These are phyloP conservation scores for Neonectria neomacrospora DNA, from an alignment of 2,329 filamentous ascomycete species.

Conservation along the genomic window DNA sequence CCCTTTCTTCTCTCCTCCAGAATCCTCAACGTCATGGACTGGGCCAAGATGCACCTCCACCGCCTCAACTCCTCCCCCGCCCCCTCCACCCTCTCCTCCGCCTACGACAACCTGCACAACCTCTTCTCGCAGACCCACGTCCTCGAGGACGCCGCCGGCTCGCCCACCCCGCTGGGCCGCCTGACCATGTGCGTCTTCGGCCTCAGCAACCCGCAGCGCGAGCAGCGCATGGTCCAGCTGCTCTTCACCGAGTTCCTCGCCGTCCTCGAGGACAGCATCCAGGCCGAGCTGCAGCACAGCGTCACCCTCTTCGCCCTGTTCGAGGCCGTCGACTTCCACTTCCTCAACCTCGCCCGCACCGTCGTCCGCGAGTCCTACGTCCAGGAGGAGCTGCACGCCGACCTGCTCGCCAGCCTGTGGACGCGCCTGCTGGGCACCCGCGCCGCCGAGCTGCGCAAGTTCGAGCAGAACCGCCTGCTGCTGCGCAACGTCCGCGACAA, in stretches of 20 bases:
- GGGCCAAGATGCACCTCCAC: constrained; percentile 86
- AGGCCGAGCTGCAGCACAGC: constrained; percentile 83
- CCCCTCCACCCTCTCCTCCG: constrained; percentile 68
- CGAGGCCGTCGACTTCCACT: constrained; percentile 89
- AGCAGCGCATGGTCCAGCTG: constrained; percentile 81
- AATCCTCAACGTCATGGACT: constrained; percentile 95
- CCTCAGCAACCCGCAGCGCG: constrained; percentile 81
- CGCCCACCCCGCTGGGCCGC: constrained; percentile 75
- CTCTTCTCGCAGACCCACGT: constrained; percentile 74
- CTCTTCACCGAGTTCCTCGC: constrained; percentile 87
- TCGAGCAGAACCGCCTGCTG: constrained; percentile 87
- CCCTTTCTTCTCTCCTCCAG: constrained; percentile 51
- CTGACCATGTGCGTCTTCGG: constrained; percentile 81
- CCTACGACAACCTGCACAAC: constrained; percentile 86
- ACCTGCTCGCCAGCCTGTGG: constrained; percentile 88
- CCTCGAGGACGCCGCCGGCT: constrained; percentile 63
- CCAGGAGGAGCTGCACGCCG: constrained; percentile 83
- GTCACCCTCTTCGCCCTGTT: constrained; percentile 88
- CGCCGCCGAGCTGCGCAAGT: constrained; percentile 82
- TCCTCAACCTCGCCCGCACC: constrained; percentile 85
- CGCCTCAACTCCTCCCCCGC: constrained; percentile 72
- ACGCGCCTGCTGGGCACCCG: constrained; percentile 83
- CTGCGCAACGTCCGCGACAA: constrained; percentile 82
- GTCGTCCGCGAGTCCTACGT: constrained; percentile 85
- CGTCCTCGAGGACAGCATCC: constrained; percentile 89